These are phyloP conservation scores for Rhodotorula kratochvilovae DNA, from an alignment of 768 basidiomycete genomes.

Conservation along the genomic window DNA sequence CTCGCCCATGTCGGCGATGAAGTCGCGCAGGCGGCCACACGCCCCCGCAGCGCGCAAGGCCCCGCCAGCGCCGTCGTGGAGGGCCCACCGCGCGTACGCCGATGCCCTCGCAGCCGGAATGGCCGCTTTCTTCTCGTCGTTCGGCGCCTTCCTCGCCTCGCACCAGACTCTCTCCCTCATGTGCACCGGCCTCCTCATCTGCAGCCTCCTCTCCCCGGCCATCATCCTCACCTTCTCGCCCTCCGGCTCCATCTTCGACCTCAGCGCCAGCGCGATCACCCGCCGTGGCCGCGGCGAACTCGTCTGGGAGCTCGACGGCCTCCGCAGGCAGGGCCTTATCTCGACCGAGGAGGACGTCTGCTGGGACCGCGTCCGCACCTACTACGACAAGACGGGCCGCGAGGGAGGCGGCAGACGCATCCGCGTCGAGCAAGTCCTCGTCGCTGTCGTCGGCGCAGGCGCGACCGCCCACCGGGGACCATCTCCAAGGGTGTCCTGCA, in stretches of 20 bases:
- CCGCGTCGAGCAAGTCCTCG: conserved; percentile 70
- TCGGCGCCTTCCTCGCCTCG: conserved; percentile 54
- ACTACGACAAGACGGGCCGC: conserved; percentile 65
- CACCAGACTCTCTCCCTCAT: conserved; percentile 86
- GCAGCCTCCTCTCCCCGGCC: conserved; percentile 77
- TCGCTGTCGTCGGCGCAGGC: conserved; percentile 57
- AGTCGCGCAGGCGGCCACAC: too few relatives aligned
- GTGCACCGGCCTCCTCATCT: conserved; percentile 56
- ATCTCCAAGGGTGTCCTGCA: conserved; percentile 62
- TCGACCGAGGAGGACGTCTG: conserved; percentile 66
- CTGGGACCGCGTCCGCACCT: conserved; percentile 57
- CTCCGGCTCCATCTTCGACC: conserved; percentile 57
- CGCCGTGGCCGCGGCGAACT: conserved; percentile 54
- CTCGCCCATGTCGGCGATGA: too few relatives aligned
- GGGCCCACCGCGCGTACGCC: neutral
- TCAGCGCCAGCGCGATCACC: conserved; percentile 56
- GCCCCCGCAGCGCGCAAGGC: too few relatives aligned
- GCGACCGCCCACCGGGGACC: conserved; percentile 47
- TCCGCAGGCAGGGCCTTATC: conserved; percentile 60
- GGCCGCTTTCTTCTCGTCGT: neutral
- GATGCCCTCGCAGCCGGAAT: neutral
- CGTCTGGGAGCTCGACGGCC: conserved; percentile 53
- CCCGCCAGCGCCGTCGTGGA: too few relatives aligned
- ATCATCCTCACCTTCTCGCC: conserved; percentile 75
- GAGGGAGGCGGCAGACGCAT: conserved; percentile 67